Evolutionary conservation across 352 stramenopile species (phyloP).

Genomic region (Phytophthora hybrid): DNA sequence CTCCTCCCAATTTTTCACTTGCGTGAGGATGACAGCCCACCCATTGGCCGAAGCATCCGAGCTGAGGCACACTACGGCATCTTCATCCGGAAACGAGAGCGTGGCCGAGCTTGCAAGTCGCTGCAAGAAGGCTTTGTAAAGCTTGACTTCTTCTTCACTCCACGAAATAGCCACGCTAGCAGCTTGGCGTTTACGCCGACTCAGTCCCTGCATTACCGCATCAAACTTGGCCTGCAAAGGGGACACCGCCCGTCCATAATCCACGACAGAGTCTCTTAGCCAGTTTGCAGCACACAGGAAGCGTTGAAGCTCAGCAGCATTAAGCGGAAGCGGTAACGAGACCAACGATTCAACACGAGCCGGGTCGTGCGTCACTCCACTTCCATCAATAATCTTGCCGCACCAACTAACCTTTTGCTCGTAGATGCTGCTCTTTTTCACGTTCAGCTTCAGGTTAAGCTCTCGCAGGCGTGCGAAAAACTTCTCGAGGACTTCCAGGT

Average conservation of each 20-base stretch:
- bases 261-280: not conserved
- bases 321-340: not conserved
- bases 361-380: not conserved
- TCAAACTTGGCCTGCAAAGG: not conserved
- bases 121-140: not conserved
- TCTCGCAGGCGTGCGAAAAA: not conserved
- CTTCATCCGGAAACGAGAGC: not conserved
- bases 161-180: not conserved
- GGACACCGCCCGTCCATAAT: not conserved
- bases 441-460: not conserved
- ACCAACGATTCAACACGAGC: not conserved
- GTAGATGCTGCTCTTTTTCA: not conserved
- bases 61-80: not conserved
- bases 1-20: not conserved
- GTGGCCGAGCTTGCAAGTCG: not conserved
- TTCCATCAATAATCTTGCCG: not conserved
- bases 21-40: not conserved
- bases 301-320: slow-evolving; percentile 2
- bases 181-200: not conserved
- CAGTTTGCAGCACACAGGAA: not conserved
- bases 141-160: not conserved
- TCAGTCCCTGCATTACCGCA: not conserved
- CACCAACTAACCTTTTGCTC: not conserved
- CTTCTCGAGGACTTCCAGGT: not conserved
- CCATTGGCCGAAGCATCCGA: not conserved